Percentiles rank a stretch among this genome's conserved stretches.
Conservation (phyloP, 495 filamentous ascomycete genomes). For the Neurospora sp. region DNA sequence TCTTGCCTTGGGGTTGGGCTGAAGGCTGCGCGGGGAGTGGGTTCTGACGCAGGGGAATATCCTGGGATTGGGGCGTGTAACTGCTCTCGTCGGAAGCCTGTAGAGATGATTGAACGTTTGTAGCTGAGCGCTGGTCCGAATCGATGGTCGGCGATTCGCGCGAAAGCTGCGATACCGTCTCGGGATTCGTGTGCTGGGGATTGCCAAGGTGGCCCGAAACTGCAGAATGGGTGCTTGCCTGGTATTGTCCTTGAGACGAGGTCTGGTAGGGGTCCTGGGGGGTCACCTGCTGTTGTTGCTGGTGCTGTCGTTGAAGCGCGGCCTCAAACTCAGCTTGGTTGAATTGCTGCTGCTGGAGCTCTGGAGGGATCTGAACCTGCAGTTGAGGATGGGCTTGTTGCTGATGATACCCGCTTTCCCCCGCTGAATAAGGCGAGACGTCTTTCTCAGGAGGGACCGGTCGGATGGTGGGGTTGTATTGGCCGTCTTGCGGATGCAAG, state of each 20-base stretch:
- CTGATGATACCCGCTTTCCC: conserved; percentile 32
- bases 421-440: conserved; percentile 28
- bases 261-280: conserved; percentile 25
- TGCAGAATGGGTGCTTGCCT: conserved; percentile 17
- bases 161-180: conserved; percentile 50
- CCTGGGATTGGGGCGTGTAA: conserved; percentile 25
- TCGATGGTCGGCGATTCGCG: conserved; percentile 46
- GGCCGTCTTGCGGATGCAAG: conserved; percentile 23
- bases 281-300: conserved; percentile 20
- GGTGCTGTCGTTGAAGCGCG: conserved; percentile 5
- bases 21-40: conserved; percentile 7
- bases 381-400: conserved; percentile 30
- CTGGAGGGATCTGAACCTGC: conserved; percentile 15
- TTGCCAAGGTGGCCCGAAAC: conserved; percentile 29
- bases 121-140: conserved; percentile 29
- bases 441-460: conserved; percentile 27
- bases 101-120: conserved; percentile 27
- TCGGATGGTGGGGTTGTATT: conserved; percentile 31
- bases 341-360: conserved; percentile 15
- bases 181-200: conserved; percentile 38
- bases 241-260: conserved; percentile 27
- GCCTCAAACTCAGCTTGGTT: conserved; percentile 16
- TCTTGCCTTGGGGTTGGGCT: conserved; percentile 16
- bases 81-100: conserved; percentile 28
- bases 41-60: conserved; percentile 20